Evolutionary conservation across 441 rosid species (phyloP), one percentile per base, ranked within the genome.

Genomic region (Macaranga tanarius): DNA sequence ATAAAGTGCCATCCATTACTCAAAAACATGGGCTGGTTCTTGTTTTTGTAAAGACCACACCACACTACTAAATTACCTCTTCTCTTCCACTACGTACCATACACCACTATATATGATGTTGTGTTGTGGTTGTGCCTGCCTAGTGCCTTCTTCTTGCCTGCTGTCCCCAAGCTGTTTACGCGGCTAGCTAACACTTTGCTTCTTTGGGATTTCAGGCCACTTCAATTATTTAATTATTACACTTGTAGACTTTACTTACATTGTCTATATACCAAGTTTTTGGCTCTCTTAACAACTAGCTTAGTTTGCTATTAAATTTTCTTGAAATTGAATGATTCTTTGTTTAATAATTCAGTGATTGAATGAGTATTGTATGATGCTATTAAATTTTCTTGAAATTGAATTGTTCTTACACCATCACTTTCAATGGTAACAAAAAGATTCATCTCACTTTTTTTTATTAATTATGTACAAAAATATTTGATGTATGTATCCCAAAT

Each of bases 161-260:
- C 81, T 77, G 79, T 70, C 10, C 26, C 72, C 72, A 56, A 68
- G 79, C 79, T 81, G 78, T 75, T 75, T 73, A 72, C 76, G 64
- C 77, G 79, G 47, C 47, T 42, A 42, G 70, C 63, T 23, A 57
- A 45, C 22, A 48, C 72, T 76, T 63, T 60, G 7, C 40, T 45
- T 25, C 26, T 40, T 73, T 20, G 66, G 48, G 48, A 5, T 67
- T 40, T 51, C 19, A 44, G 68, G 20, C 65, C 58, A 47, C 38
- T 0, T 42, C n/a, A 62, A 31, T 34, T 10, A 17, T 31, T 25
- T 38, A 1, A 38, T 54, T 55, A 55, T 6, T 23, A 25, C 23
- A 45, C 38, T 4, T 34, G 7, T 34, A 34, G 38, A 34, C 38
- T 34, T 34, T 7, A 65, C 69, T 28, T 47, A n/a, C 42, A 31